Percentiles rank a stretch among this genome's conserved stretches.
Evolutionary conservation across 2,329 filamentous ascomycete genomes (phyloP).

Genomic region (Aspergillus sojae): DNA sequence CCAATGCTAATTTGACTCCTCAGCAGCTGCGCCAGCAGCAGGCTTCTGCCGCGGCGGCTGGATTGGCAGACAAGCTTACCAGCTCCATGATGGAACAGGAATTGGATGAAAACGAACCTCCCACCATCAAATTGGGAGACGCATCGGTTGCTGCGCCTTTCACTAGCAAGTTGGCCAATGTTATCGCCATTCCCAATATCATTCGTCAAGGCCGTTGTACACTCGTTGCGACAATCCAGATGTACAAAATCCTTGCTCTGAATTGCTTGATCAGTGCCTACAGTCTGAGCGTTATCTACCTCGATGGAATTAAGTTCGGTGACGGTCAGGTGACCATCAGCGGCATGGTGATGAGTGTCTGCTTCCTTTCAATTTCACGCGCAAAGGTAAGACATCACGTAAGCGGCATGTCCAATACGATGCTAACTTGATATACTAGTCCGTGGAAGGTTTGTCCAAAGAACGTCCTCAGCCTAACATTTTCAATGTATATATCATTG

Average conservation of each 20-base stretch:
- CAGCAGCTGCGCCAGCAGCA: conserved; percentile 57
- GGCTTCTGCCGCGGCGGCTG: conserved; percentile 70
- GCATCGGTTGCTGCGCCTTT: conserved; percentile 97
- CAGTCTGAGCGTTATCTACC: conserved; percentile 91
- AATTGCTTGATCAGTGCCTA: conserved; percentile 99
- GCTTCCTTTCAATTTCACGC: conserved; percentile 97
- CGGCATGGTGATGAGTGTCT: conserved; percentile 99
- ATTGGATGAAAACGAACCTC: conserved; percentile 84
- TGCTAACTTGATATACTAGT: conserved; percentile 45
- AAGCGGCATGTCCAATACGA: background rate
- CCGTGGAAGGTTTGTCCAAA: conserved; percentile 92
- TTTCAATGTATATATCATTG: conserved; percentile 98
- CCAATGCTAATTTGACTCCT: conserved; percentile 51
- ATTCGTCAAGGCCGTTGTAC: conserved; percentile 97
- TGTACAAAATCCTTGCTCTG: conserved; percentile 99
- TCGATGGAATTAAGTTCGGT: conserved; percentile 98
- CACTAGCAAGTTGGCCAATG: conserved; percentile 95
- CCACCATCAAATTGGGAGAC: conserved; percentile 94
- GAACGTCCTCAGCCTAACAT: conserved; percentile 98
- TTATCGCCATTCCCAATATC: conserved; percentile 96
- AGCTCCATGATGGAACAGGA: conserved; percentile 87
- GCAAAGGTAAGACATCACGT: conserved; percentile 63
- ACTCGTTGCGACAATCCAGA: conserved; percentile 96
- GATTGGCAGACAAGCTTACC: conserved; percentile 83
- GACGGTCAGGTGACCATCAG: conserved; percentile 98